phyloP scores from a whole-genome alignment of 2,329 filamentous ascomycete genomes.

The Diplodia sapinea region DNA sequence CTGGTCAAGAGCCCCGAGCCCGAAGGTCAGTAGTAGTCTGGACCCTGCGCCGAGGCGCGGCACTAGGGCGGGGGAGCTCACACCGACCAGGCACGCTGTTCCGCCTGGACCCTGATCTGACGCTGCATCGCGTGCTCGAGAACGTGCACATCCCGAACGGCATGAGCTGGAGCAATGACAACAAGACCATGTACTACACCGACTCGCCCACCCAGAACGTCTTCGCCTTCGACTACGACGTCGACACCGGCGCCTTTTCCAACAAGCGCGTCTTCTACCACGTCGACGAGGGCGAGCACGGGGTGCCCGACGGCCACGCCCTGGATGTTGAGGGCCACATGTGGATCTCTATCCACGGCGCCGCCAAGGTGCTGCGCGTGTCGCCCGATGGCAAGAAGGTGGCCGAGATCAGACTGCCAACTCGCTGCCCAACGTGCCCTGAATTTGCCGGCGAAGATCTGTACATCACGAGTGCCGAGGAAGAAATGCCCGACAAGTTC shows the following conservation, averaged over 20 bases:
- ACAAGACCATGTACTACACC: conserved; percentile 80
- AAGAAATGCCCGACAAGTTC: conserved; percentile 67
- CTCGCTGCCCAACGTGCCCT: conserved; percentile 79
- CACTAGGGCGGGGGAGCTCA: conserved; percentile 2
- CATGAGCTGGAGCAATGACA: conserved; percentile 77
- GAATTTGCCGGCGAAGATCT: conserved; percentile 77
- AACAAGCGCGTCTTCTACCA: conserved; percentile 76
- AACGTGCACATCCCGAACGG: conserved; percentile 81
- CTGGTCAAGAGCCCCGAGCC: conserved; percentile 59
- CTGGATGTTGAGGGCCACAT: conserved; percentile 84
- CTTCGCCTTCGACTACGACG: conserved; percentile 75
- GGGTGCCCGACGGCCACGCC: conserved; percentile 80
- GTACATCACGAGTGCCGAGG: conserved; percentile 80
- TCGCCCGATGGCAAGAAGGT: conserved; percentile 71
- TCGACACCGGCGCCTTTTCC: conserved; percentile 66
- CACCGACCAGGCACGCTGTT: conserved; percentile 68
- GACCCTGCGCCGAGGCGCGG: not conserved
- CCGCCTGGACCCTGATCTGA: conserved; percentile 69
- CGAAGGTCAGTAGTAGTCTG: conserved; percentile 41
- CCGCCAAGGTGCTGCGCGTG: conserved; percentile 75
- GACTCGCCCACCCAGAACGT: conserved; percentile 76
- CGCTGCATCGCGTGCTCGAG: conserved; percentile 64
- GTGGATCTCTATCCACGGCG: conserved; percentile 88
- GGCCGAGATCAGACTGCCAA: conserved; percentile 77
- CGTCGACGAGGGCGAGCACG: conserved; percentile 57